Evolutionary conservation across 164 flowering plant genomes (phyloP).

Genomic region (Vitis rotundifolia): DNA sequence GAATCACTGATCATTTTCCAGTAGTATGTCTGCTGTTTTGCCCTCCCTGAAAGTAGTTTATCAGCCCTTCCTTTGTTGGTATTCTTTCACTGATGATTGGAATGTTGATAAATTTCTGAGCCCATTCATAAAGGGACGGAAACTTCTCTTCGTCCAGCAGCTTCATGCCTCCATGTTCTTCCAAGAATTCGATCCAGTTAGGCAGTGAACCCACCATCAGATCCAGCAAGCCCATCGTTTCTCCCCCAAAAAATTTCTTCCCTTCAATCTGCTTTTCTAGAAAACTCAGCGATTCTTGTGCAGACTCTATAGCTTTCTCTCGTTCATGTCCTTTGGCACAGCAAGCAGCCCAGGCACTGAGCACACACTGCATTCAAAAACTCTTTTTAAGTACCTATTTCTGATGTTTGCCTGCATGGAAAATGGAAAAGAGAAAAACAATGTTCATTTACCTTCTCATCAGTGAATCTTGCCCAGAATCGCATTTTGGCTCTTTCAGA

Average conservation of each 20-base stretch:
- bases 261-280: constrained; percentile 31
- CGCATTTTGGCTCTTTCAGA: constrained; percentile 23
- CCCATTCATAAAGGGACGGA: constrained; percentile 31
- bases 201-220: constrained; percentile 28
- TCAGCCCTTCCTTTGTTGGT: constrained; percentile 22
- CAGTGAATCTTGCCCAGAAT: constrained; percentile 26
- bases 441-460: constrained; percentile 19
- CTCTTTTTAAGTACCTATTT: not conserved
- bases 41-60: constrained; percentile 16
- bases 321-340: constrained; percentile 17
- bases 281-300: constrained; percentile 16
- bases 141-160: constrained; percentile 24
- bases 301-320: constrained; percentile 24
- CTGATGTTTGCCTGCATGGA: no score
- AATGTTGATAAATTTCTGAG: constrained; percentile 17
- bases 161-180: constrained; percentile 32
- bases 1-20: no score
- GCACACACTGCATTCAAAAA: not conserved
- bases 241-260: constrained; percentile 34
- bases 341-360: constrained; percentile 9
- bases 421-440: not conserved
- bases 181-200: constrained; percentile 23
- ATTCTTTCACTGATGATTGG: constrained; percentile 31
- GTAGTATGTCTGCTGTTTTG: no score
- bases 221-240: constrained; percentile 25